Evolutionary conservation across 2,329 filamentous ascomycete species (phyloP), one percentile per base, ranked within the genome.

Genomic region (Exophiala alcalophila): DNA sequence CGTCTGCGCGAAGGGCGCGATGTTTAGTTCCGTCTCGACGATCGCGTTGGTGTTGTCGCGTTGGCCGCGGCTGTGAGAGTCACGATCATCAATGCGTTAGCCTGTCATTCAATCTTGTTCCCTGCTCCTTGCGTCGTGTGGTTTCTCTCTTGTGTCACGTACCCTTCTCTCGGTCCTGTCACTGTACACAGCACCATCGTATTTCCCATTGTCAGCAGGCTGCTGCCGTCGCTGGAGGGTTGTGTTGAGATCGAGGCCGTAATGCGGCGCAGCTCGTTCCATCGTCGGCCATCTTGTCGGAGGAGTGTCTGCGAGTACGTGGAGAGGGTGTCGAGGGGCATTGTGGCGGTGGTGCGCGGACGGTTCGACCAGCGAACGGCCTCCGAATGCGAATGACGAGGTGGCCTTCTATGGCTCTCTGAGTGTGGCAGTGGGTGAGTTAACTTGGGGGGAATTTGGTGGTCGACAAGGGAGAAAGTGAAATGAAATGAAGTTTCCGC

Each of bases 161-260:
- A 56, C 35, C 76, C 75, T 66, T 98, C 92, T 25, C 78, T 80
- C 0, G 92, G 92, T 0, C 92, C 92, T 2, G 83, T 81, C 33
- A 98, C 83, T 16, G 90, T 88, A 67, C 91, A 96, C 68, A 97
- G 86, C 56, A 98, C 84, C 63, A 95, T 92, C 15, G 92, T 98
- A 68, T 97, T 94, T 58, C 92, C 92, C 83, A 94, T 94, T 63
- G 95, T 88, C 46, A 97, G 80, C 67, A 95, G 95, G 49, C 84
- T 87, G 30, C 86, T 94, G 24, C 92, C 92, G 58, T 97, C 92
- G 41, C 90, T 89, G 35, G 90, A 84, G 48, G 90, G 84, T 66
- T 96, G 92, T 1, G 89, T 96, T 50, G 84, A 86, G 61, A 98
- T 89, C 67, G 94, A 86, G 33, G 86, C 91, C 61, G 88, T 81